phyloP scores from a whole-genome alignment of 768 basidiomycete species.

The Boletus patriciae region DNA sequence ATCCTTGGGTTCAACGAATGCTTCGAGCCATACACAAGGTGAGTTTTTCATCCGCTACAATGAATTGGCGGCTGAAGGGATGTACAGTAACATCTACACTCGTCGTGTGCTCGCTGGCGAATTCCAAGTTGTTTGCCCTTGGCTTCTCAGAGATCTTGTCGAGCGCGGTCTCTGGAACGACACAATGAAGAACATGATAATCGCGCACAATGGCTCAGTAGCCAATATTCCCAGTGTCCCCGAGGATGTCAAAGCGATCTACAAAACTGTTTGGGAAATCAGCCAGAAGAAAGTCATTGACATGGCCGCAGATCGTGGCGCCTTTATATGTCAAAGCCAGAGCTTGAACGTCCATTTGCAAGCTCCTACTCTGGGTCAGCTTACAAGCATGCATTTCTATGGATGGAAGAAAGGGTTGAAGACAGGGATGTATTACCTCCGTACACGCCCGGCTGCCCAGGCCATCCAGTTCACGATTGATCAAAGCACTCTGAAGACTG shows the following conservation, averaged over 20 bases:
- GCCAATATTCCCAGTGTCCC: slow-evolving; percentile 90
- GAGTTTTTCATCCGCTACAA: slow-evolving; percentile 16
- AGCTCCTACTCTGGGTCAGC: slow-evolving; percentile 84
- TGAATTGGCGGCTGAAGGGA: slow-evolving; percentile 8
- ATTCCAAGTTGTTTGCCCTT: slow-evolving; percentile 99
- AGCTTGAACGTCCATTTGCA: slow-evolving; percentile 92
- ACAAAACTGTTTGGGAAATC: slow-evolving; percentile 99
- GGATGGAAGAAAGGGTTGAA: slow-evolving; percentile 99
- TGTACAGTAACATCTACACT: slow-evolving; percentile 91
- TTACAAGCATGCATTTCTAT: slow-evolving; percentile 97
- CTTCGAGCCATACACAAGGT: slow-evolving; percentile 98
- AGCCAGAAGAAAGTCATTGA: slow-evolving; percentile 98
- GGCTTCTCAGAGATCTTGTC: slow-evolving; percentile 97
- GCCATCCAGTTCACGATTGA: slow-evolving; percentile 99
- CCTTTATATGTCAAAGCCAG: slow-evolving; percentile 97
- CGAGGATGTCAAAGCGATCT: slow-evolving; percentile 91
- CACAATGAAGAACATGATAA: slow-evolving; percentile 99
- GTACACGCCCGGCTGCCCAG: slow-evolving; percentile 90
- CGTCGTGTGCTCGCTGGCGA: slow-evolving; percentile 99
- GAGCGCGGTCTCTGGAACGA: slow-evolving; percentile 96
- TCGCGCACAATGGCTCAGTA: slow-evolving; percentile 88
- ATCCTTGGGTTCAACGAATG: slow-evolving; percentile 98
- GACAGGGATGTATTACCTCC: slow-evolving; percentile 97
- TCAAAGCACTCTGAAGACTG: slow-evolving; percentile 68
- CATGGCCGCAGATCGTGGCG: slow-evolving; percentile 97